These are phyloP conservation scores for Leptodontidium sp. DNA, from an alignment of 2,329 filamentous ascomycete genomes.

Conservation along the genomic window DNA sequence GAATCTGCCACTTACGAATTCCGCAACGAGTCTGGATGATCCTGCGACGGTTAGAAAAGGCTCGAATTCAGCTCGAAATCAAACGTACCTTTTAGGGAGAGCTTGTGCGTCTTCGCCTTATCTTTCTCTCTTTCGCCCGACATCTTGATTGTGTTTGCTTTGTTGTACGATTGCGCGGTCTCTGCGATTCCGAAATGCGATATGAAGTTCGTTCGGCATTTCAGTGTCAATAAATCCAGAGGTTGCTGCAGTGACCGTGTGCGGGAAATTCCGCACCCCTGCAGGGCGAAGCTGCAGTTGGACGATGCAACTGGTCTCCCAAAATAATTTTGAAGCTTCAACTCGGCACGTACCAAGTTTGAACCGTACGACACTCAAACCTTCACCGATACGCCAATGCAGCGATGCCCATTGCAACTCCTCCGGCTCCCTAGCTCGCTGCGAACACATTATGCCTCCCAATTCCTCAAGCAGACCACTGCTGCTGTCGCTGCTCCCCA, in stretches of 20 bases:
- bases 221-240: constrained; percentile 4
- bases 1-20: constrained; percentile 75
- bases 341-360: background rate
- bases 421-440: constrained; percentile 47
- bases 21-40: constrained; percentile 86
- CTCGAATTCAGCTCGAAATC: background rate
- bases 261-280: constrained; percentile 27
- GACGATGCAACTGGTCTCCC: background rate
- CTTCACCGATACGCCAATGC: constrained; percentile 41
- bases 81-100: constrained; percentile 82
- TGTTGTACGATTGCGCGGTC: constrained; percentile 9
- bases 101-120: constrained; percentile 93
- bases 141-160: constrained; percentile 37
- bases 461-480: constrained; percentile 35
- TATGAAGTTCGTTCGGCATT: background rate
- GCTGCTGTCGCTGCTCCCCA: constrained; percentile 15
- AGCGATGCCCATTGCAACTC: constrained; percentile 47
- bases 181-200: background rate
- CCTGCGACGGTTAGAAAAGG: constrained; percentile 54
- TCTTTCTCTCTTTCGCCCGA: constrained; percentile 57
- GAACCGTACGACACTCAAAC: constrained; percentile 20
- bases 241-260: constrained; percentile 28
- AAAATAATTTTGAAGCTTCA: constrained; percentile 28
- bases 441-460: constrained; percentile 42
- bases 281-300: constrained; percentile 4